Percentiles rank a stretch among this genome's conserved stretches.
Evolutionary conservation across 2,329 filamentous ascomycete species (phyloP).

Genomic region (Fusarium begoniae): DNA sequence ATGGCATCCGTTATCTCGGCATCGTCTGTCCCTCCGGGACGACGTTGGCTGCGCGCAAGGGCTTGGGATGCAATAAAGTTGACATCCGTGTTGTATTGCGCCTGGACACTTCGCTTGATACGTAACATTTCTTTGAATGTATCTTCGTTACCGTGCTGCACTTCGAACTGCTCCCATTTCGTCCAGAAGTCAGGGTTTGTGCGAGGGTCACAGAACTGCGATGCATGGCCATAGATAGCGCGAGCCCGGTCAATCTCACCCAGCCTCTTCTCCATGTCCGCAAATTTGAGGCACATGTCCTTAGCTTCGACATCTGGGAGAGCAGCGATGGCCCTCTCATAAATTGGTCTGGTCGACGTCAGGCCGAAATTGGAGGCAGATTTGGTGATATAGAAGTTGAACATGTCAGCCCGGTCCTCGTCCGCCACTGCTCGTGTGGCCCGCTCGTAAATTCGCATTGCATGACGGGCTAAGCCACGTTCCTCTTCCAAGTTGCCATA

Average conservation of each 20-base stretch:
- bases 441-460: conserved; percentile 98
- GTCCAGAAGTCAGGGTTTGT: conserved; percentile 92
- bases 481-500: conserved; percentile 98
- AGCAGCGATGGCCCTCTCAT: conserved; percentile 94
- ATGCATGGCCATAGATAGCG: conserved; percentile 95
- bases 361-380: conserved; percentile 98
- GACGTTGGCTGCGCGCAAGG: conserved; percentile 81
- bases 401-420: conserved; percentile 96
- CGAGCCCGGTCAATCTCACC: conserved; percentile 95
- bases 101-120: conserved; percentile 96
- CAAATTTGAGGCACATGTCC: conserved; percentile 99
- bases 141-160: conserved; percentile 97
- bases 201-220: conserved; percentile 95
- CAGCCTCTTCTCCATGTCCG: conserved; percentile 91
- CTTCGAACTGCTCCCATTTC: conserved; percentile 97
- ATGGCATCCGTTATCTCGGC: conserved; percentile 78
- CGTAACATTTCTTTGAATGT: conserved; percentile 99
- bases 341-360: conserved; percentile 92
- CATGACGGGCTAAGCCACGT: conserved; percentile 89
- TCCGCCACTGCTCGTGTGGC: conserved; percentile 94
- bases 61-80: conserved; percentile 98
- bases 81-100: conserved; percentile 98
- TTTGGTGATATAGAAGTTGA: conserved; percentile 99
- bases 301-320: conserved; percentile 92
- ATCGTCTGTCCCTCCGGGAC: conserved; percentile 55